Base-by-base conservation (phyloP, 148 eudicot genomes). In the Chenopodium formosanum region DNA sequence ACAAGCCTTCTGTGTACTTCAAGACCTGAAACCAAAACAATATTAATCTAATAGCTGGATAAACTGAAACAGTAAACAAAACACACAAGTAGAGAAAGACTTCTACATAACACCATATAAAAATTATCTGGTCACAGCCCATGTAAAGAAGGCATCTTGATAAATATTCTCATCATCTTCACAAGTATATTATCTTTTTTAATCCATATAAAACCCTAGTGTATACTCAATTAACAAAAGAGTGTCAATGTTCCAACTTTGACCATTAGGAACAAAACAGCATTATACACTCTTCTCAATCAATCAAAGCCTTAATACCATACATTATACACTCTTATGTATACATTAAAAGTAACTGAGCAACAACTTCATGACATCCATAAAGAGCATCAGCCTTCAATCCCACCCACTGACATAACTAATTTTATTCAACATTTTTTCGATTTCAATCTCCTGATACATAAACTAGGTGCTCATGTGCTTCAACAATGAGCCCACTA, bases 1-100 rank as follows among this genome's bases (percentile, higher is more conserved):
- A 96, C 74, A 96, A 79, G 53, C 98, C 99, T 90, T 96, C 98
- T 14, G 89, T 85, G 86, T 96, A 96, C 77, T 88, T 92, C 83
- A 84, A 50, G 34, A 92, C 98, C 99, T 96, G 88, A 76, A 82
- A 80, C 77, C 11, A 12, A 44, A 64, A 70, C n/a, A 70, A 53
- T 72, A 46, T 56, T 4, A 74, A 78, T 63, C 40, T 82, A 53
- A 53, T 67, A 80, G 34, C 53, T 7, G 71, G 34, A 65, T 73
- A 72, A 22, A 48, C 67, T 29, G 64, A 78, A 13, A 53, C 60
- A 73, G 32, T 12, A 14, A 34, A 31, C 16, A 72, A 22, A 32
- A 31, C 65, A 63, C 62, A 12, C 12, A 16, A n/a, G 8, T 2
- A 73, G 10, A 17, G 64, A 14, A 56, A 13, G 25, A 47, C 34